Conservation (phyloP, 805 yeast genomes). For the Cephaloascus fragrans region DNA sequence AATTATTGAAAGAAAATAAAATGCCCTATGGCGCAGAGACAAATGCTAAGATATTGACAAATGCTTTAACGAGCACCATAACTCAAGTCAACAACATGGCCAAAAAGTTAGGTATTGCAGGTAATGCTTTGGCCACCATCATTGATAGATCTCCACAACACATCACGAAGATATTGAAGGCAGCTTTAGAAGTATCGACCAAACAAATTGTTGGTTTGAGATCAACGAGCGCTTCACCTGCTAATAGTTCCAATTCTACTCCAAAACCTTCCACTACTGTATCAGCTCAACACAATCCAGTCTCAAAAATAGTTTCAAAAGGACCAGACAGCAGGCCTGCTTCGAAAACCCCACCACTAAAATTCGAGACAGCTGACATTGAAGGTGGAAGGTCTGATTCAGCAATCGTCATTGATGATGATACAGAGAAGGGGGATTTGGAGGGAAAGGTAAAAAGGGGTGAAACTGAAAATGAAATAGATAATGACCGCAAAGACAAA, state of each 20-base stretch:
- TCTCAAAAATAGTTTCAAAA: no score
- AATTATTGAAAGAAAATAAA: conserved; percentile 68
- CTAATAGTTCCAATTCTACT: conserved; percentile 7
- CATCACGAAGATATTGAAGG: conserved; percentile 67
- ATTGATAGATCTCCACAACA: conserved; percentile 78
- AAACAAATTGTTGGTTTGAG: conserved; percentile 24
- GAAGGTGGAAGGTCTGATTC: no score
- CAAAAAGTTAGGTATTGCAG: conserved; percentile 70
- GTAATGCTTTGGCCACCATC: conserved; percentile 67
- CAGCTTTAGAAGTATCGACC: conserved; percentile 75
- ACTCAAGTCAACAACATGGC: conserved; percentile 87
- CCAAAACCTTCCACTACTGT: not conserved
- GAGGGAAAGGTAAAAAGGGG: no score
- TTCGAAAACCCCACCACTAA: no score
- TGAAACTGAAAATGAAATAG: no score
- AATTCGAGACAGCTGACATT: no score
- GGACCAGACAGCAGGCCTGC: no score
- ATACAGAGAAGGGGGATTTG: no score
- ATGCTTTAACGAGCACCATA: conserved; percentile 87
- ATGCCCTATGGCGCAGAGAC: conserved; percentile 66
- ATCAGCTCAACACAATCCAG: no score
- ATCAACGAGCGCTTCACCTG: conserved; percentile 10
- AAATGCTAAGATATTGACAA: conserved; percentile 77
- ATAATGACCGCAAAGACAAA: no score
- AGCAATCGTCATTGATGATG: no score